phyloP scores from a whole-genome alignment of 2,329 filamentous ascomycete genomes.

The Neofusicoccum sp. region DNA sequence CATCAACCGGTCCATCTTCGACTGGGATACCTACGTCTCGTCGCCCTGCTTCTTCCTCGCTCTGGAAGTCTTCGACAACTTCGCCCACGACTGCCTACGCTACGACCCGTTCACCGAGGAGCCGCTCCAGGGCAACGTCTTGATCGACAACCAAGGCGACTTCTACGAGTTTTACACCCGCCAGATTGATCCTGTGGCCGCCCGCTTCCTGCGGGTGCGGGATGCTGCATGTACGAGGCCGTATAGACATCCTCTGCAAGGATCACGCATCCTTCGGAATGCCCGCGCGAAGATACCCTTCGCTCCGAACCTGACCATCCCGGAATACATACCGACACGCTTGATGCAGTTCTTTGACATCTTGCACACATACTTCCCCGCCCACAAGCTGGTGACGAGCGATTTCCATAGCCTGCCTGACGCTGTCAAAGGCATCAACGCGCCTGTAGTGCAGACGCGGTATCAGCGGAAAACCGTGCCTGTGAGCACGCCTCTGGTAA shows the following conservation, averaged over 20 bases:
- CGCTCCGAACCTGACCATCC: conserved; percentile 70
- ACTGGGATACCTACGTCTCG: conserved; percentile 85
- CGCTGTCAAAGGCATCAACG: conserved; percentile 79
- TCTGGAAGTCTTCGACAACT: conserved; percentile 98
- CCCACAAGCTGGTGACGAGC: conserved; percentile 81
- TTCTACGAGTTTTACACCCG: conserved; percentile 92
- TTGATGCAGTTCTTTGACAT: conserved; percentile 98
- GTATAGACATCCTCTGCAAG: conserved; percentile 61
- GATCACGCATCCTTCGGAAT: conserved; percentile 55
- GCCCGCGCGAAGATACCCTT: conserved; percentile 67
- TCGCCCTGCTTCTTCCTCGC: conserved; percentile 96
- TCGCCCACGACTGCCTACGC: conserved; percentile 89
- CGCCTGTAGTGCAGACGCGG: conserved; percentile 92
- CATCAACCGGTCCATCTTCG: conserved; percentile 91
- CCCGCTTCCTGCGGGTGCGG: conserved; percentile 80
- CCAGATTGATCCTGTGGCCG: conserved; percentile 75
- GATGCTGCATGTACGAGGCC: conserved; percentile 65
- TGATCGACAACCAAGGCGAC: conserved; percentile 81
- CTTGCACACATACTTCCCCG: conserved; percentile 82
- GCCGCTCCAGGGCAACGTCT: conserved; percentile 82
- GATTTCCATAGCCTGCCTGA: conserved; percentile 89
- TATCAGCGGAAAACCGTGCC: conserved; percentile 85
- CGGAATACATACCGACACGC: conserved; percentile 91
- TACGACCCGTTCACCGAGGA: conserved; percentile 80
- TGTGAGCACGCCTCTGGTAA: conserved; percentile 83